Percentiles rank a stretch among this genome's conserved stretches.
phyloP scores from a whole-genome alignment of 1,139 yeast genomes.

The Sugiyamaella pinicola region DNA sequence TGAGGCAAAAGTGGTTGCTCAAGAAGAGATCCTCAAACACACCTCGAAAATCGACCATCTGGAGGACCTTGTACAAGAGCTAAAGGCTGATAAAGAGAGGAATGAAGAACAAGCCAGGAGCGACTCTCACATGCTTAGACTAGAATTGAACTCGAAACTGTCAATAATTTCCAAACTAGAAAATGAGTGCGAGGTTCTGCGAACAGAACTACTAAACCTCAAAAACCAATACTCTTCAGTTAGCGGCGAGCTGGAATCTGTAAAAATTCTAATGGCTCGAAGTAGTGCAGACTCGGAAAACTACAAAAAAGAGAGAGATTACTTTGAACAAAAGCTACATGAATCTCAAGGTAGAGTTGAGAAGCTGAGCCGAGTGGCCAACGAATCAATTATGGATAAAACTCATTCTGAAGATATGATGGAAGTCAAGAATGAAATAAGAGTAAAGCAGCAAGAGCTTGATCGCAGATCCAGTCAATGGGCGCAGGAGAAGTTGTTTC shows the following conservation, averaged over 20 bases:
- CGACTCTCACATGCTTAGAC: conserved; percentile 2
- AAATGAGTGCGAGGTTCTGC: conserved; percentile 10
- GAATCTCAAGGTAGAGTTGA: conserved; percentile 23
- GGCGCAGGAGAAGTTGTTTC: conserved; percentile 26
- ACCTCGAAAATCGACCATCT: conserved; percentile 15
- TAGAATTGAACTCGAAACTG: conserved; percentile 16
- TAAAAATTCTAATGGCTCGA: conserved; percentile 28
- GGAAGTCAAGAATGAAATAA: conserved; percentile 24
- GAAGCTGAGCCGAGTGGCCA: conserved; percentile 23
- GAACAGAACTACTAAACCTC: conserved; percentile 10
- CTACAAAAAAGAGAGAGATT: conserved; percentile 29
- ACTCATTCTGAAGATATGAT: conserved; percentile 25
- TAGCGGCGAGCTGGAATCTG: conserved; percentile 26
- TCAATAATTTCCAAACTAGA: conserved; percentile 6
- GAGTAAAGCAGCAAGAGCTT: conserved; percentile 25
- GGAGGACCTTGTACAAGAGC: conserved; percentile 18
- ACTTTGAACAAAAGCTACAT: conserved; percentile 26
- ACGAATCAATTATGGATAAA: conserved; percentile 26
- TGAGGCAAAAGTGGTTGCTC: conserved; percentile 23
- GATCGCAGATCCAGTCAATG: conserved; percentile 21
- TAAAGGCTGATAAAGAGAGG: not conserved
- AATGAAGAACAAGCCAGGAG: not conserved
- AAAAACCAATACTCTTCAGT: conserved; percentile 11
- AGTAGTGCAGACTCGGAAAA: conserved; percentile 29
- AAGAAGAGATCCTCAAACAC: conserved; percentile 20